Base-by-base conservation (phyloP, 169 alveolate species). In the Cyclospora cayetanensis region DNA sequence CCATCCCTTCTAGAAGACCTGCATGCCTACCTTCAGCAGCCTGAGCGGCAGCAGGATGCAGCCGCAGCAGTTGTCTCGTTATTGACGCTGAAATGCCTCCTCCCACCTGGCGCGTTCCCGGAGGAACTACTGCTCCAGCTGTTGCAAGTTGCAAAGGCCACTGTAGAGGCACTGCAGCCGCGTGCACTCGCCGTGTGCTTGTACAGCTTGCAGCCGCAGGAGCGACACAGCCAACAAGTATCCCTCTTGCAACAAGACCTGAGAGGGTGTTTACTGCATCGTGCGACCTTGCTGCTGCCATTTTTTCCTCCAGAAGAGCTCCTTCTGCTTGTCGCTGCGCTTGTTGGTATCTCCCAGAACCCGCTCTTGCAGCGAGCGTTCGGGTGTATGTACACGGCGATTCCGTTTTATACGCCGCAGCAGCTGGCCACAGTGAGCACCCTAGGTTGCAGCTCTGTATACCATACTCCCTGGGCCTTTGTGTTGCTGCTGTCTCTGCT, bases 121-220 rank as follows among this genome's bases (percentile, higher is more conserved):
- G 77, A 66, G 42, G 77, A 66, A 22, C 37, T 66, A 2, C 41
- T 66, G 4, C 4, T 0, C 27, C 18, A 27, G 25, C 46, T 66
- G 77, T 42, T 66, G 60, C 60, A 46, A 15, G 60, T 22, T 12
- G 60, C 60, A 0, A 46, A 22, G 60, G 60, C 11, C 20, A 22
- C 60, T 0, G 60, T 22, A 46, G 60, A 0, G 60, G 60, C 60
- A 22, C 60, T 46, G 60, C 60, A 66, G 46, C 77, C 77, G n/a
- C 77, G 77, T 4, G 77, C 25, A 34, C n/a, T 66, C n/a, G 77
- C 77, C 37, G 77, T 66, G 77, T 20, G 41, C 42, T 42, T 66
- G 77, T 66, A 66, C 41, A 66, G 77, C 77, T 42, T 66, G 77
- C 77, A 42, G 77, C 77, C 77, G 77, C 77, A 66, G 60, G 20